Evolutionary conservation across 2,329 filamentous ascomycete species (phyloP), one percentile per base, ranked within the genome.

Genomic region (Cercospora sp.): DNA sequence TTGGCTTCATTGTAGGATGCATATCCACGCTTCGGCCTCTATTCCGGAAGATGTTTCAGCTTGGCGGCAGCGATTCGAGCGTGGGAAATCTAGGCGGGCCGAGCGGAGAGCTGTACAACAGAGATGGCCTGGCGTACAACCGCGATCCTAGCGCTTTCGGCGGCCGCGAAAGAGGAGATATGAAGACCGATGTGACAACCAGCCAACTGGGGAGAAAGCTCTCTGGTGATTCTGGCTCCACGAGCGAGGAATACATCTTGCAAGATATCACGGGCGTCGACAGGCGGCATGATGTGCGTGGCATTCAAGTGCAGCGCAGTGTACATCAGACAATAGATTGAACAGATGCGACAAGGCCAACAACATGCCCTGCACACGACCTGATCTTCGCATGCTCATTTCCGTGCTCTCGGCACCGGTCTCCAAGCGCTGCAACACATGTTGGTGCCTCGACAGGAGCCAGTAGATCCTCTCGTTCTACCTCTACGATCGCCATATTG

Each of bases 1-100:
- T 79, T 5, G 78, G 78, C 5, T 73, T 79, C 68, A 73, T 79
- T 13, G 77, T 79, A 5, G 78, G 76, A 13, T 77, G 75, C 61
- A 71, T 79, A 7, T 74, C 75, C 3, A 79, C 78, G 1, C 72
- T 80, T 12, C 75, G 77, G 0, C 78, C 78, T 1, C 71, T 79
- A 8, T 77, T 80, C 64, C 75, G 75, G 20, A 73, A 69, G 55
- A 67, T 72, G 61, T 72, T 72, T 16, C 62, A 61, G 18, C 65
- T 74, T 8, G 71, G 71, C 33, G 67, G 64, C 33, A 66, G 61
- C 42, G 64, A 70, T 5, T 67, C 63, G 8, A 67, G 58, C n/a
- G 64, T 66, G 60, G 70, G 69, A 59, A 20, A 63, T 5, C 13
- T 61, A 12, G 60, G 55, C n/a, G 30, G 53, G 3, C 28, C 8